Base-by-base conservation (phyloP, 805 yeast species). In the Candida coquimbonensis region DNA sequence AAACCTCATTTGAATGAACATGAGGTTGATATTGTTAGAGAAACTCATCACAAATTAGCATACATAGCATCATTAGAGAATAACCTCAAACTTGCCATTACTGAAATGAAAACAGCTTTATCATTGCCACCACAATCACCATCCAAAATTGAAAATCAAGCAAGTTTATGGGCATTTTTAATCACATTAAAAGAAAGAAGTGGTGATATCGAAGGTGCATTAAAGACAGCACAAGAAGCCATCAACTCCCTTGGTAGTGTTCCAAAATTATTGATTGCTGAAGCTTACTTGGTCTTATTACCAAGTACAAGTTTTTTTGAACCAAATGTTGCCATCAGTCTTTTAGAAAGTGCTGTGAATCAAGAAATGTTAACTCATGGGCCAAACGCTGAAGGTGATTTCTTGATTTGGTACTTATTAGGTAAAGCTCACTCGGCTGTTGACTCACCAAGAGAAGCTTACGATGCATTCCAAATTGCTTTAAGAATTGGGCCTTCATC, bases 11-110 rank as follows among this genome's bases (percentile, higher is more conserved):
- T 40, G 56, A 64, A 38, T 54, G 66, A 42, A 47, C 60, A 7
- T 13, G 76, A 72, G 39, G 57, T 74, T n/a, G 74, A 73, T 44
- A 65, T 74, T 2, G 74, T 78, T 0, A 64, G 81, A 44, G 66
- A 72, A 14, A 73, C 75, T 3, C 82, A 77, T 60, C 71, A 77
- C 5, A 80, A 77, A 52, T 61, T 80, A 40, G 83, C 81, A 0
- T 73, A 75, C 5, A 64, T 79, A n/a, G 75, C 77, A 2, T 70
- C 75, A 1, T 67, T 72, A 8, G 75, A 77, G 26, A 74, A 74
- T 16, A 71, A 77, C 52, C 63, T 71, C 35, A 79, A 76, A 45
- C 53, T 63, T 40, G 74, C 78, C n/a, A 68, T 72, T 9, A 59
- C 67, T 9, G 83, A 80, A 55, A 55, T 79, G 36, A 68, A 70